Evolutionary conservation across 2,329 filamentous ascomycete species (phyloP), one percentile per base, ranked within the genome.

Genomic region (Trichoderma endophyticum): DNA sequence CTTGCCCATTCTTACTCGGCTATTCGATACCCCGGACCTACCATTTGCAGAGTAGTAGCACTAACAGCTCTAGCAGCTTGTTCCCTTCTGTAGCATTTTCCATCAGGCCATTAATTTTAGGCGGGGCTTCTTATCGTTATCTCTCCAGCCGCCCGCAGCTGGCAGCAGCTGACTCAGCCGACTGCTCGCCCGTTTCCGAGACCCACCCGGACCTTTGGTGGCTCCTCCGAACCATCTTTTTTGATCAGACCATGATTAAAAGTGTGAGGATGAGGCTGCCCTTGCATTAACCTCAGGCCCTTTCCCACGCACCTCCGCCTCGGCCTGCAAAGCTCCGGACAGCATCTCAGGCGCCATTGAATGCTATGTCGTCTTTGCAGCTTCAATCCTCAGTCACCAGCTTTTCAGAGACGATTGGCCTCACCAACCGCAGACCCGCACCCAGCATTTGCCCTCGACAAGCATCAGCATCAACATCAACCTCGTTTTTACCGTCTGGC

Each of bases 141-240:
- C 64, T 21, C 6, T 28, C 1, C 57, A 70, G 57, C 57, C 39
- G 67, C 2, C 0, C 1, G 1, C 61, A 66, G 70, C 63, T 62
- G 51, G 24, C 24, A 12, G 4, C 36, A 60, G 56, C 28, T 70
- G 67, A 36, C 64, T 67, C 56, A 67, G 64, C 64, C 30, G 8
- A 18, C 6, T 18, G 30, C n/a, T 36, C 54, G 39, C 59, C 36
- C 39, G 39, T 15, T 54, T 51, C 67, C 66, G 69, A 59, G 59
- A 60, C 71, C 66, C 71, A 64, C 66, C 60, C 67, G 59, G 71
- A 64, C 43, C 67, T 54, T 56, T 61, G 57, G 71, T 66, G 70
- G 70, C 70, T 71, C 70, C 54, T 62, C 54, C 66, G 36, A 70
- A 48, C 66, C 66, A 66, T 71, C 63, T 73, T 73, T 73, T 71